Base-by-base conservation (phyloP, 2,329 filamentous ascomycete species). In the Tolypocladium sp. region DNA sequence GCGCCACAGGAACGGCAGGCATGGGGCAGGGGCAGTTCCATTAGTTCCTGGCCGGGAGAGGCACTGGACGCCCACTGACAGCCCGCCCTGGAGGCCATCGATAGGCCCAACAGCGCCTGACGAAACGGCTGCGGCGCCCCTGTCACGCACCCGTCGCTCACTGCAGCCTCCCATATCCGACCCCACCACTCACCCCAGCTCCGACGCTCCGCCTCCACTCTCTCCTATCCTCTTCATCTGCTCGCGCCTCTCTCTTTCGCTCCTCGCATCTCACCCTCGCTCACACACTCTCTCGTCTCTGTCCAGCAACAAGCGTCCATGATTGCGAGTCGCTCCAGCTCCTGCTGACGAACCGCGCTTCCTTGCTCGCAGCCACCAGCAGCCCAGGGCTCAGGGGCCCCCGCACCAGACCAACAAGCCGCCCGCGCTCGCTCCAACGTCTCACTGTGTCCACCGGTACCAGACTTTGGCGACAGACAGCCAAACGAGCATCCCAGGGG, bases 181-280 rank as follows among this genome's bases (percentile, higher is more conserved):
- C 22, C 54, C 38, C 38, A 25, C 20, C 38, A 41, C 54, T 38
- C n/a, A 7, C 9, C 58, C 35, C 41, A 10, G 7, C 58, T 41
- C 57, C 33, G 35, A 41, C 55, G 22, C 42, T 49, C 55, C 56
- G 58, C 56, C 56, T 60, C 58, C 40, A 55, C 46, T 44, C 56
- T 33, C 54, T 38, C 54, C 59, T 40, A 35, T 57, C 37, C n/a
- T 35, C 58, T 54, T 55, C 57, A 20, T 35, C 30, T n/a, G 20
- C 27, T 52, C 49, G 17, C 49, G 27, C 49, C 46, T 4, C 30
- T 30, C 49, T 33, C 30, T 15, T 46, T 27, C 22, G 13, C 46
- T 33, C 46, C 15, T 30, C 46, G 46, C 46, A 51, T 20, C 46
- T 51, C 27, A 25, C 46, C 25, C 27, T 51, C 46, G 17, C 46